Percentiles rank a stretch among this genome's conserved stretches.
These are phyloP conservation scores for Nicotiana undulata DNA, from an alignment of 257 asterid species.

Conservation along the genomic window DNA sequence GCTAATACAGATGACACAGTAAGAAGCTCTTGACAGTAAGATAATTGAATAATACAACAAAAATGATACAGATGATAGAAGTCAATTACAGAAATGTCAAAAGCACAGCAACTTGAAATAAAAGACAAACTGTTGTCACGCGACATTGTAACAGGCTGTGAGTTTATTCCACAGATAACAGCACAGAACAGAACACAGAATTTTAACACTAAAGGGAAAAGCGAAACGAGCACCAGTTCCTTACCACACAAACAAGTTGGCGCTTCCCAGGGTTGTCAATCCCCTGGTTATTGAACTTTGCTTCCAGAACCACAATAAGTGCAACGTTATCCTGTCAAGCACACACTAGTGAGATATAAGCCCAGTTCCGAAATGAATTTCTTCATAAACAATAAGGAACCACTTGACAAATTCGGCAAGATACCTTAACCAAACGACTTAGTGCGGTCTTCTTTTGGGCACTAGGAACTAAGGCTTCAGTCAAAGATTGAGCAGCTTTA, in stretches of 20 bases:
- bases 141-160: neutral
- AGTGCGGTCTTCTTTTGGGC: conserved; percentile 74
- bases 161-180: neutral
- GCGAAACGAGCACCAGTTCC: conserved; percentile 11
- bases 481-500: conserved; percentile 94
- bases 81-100: neutral
- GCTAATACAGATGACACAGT: neutral
- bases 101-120: neutral
- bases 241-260: conserved; percentile 97
- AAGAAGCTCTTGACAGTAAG: neutral
- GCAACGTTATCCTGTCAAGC: conserved; percentile 78
- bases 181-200: conserved; percentile 1
- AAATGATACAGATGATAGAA: neutral
- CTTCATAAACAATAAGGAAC: neutral
- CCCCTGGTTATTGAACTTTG: conserved; percentile 74
- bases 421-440: conserved; percentile 81
- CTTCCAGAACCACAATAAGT: conserved; percentile 86
- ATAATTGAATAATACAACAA: neutral
- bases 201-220: neutral
- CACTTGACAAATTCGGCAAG: neutral
- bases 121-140: neutral
- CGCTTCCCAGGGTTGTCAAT: conserved; percentile 77
- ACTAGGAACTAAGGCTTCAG: conserved; percentile 73
- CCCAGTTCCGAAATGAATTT: neutral
- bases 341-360: neutral